Evolutionary conservation across 2,329 filamentous ascomycete genomes (phyloP), one percentile per base, ranked within the genome.

Genomic region (Atkinsonella texensis): DNA sequence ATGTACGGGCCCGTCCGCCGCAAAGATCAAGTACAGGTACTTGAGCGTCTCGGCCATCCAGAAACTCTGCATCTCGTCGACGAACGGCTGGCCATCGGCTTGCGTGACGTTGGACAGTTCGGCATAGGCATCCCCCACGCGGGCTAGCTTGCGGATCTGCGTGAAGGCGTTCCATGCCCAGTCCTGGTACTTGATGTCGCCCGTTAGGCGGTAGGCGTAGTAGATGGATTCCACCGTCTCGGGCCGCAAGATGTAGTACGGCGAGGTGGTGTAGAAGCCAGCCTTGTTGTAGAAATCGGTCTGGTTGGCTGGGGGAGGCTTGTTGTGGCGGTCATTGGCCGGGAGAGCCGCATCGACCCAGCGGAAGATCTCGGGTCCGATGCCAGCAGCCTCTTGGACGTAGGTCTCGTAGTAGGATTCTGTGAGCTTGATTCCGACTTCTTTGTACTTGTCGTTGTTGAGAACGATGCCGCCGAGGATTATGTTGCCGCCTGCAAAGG

Each of bases 41-140:
- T 95, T 95, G 65, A 95, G 64, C 55, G 89, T 85, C 71, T 95
- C 89, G 0, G 89, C 88, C 65, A 94, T 89, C 72, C 86, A 83
- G 70, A 93, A 95, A 60, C 85, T 90, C 69, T 95, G 87, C 74
- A 91, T 85, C 64, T 84, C 83, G 64, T 95, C 80, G 42, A 68
- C 66, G 53, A 76, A 80, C 0, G 68, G 66, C 1, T 85, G 85
- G 10, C 86, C 87, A 32, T 72, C 73, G 3, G 62, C 59, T 3
- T 67, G 69, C 58, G 85, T 87, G 45, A 94, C 86, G 62, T 94
- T 67, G 0, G 60, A 64, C 51, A 94, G 70, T 32, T 77, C 74
- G 12, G 78, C 77, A 67, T 81, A 94, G 8, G 85, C 89, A 20
- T 77, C 82, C 7, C 78, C 79, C 0, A 77, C 79, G 23, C 76